Percentiles rank a stretch among this genome's conserved stretches.
Evolutionary conservation across 2,329 filamentous ascomycete genomes (phyloP).

Genomic region (Nannizziopsis barbatae): DNA sequence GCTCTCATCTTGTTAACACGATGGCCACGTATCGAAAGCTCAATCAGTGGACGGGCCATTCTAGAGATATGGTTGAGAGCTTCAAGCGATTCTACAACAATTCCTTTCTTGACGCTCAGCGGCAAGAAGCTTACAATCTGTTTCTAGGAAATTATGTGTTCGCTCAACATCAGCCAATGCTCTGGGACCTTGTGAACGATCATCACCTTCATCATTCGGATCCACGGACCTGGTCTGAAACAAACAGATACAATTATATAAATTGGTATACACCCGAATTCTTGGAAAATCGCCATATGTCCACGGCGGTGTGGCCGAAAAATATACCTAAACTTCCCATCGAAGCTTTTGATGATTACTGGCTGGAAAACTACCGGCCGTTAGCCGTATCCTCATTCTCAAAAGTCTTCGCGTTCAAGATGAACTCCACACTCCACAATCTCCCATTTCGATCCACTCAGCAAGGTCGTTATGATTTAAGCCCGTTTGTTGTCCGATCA

Average conservation of each 20-base stretch:
- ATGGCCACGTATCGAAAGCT: conserved; percentile 99
- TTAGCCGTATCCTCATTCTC: conserved; percentile 75
- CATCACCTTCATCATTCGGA: conserved; percentile 91
- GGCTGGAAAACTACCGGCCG: conserved; percentile 93
- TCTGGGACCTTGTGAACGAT: conserved; percentile 91
- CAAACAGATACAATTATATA: conserved; percentile 61
- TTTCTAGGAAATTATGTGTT: conserved; percentile 96
- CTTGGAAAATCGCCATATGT: conserved; percentile 53
- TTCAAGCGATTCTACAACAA: conserved; percentile 99
- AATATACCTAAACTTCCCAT: conserved; percentile 24
- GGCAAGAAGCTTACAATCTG: conserved; percentile 94
- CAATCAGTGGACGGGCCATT: conserved; percentile 97
- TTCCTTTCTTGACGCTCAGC: conserved; percentile 92
- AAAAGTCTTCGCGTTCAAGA: conserved; percentile 85
- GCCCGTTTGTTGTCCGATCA: conserved; percentile 70
- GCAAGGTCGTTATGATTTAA: conserved; percentile 68
- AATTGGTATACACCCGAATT: conserved; percentile 72
- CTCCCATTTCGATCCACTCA: conserved; percentile 59
- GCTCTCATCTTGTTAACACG: conserved; percentile 93
- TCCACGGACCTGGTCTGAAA: conserved; percentile 60
- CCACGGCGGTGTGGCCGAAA: conserved; percentile 30
- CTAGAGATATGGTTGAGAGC: conserved; percentile 96
- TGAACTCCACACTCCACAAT: conserved; percentile 80
- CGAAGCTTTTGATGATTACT: conserved; percentile 77
- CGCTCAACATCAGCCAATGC: conserved; percentile 74